phyloP scores from a whole-genome alignment of 2,329 filamentous ascomycete species.

The Aureobasidium zeae region DNA sequence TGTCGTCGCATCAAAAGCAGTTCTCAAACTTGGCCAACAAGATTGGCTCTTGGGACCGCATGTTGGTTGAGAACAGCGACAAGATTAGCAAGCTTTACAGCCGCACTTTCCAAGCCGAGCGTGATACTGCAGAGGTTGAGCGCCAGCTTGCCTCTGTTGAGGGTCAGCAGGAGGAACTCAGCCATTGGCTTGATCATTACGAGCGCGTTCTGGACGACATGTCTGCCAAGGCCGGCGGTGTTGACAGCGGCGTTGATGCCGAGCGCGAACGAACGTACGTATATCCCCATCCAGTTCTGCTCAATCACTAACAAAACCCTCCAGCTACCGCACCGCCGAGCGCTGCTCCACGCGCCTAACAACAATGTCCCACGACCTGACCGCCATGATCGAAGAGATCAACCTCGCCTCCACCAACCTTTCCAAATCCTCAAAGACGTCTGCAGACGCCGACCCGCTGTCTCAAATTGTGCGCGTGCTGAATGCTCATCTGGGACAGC shows the following conservation, averaged over 20 bases:
- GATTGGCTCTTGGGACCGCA: conserved; percentile 82
- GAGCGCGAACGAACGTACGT: conserved; percentile 83
- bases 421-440: conserved; percentile 71
- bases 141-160: conserved; percentile 83
- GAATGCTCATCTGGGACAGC: conserved; percentile 81
- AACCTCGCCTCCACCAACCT: conserved; percentile 84
- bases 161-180: conserved; percentile 83
- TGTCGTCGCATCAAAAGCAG: conserved; percentile 93
- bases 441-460: conserved; percentile 49
- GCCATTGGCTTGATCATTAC: conserved; percentile 80
- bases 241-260: conserved; percentile 78
- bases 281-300: not conserved
- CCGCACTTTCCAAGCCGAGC: conserved; percentile 86
- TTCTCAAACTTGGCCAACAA: conserved; percentile 85
- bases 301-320: conserved; percentile 21
- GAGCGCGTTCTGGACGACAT: conserved; percentile 86
- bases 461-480: conserved; percentile 93
- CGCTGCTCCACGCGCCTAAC: conserved; percentile 83
- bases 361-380: conserved; percentile 85
- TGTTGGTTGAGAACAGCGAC: conserved; percentile 85
- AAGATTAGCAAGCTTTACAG: conserved; percentile 92
- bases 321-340: conserved; percentile 78
- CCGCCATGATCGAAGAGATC: conserved; percentile 96
- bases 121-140: conserved; percentile 87
- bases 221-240: conserved; percentile 56